Percentiles rank a stretch among this genome's conserved stretches.
phyloP scores from a whole-genome alignment of 345 rosid genomes.

The Aquilaria yunnanensis region DNA sequence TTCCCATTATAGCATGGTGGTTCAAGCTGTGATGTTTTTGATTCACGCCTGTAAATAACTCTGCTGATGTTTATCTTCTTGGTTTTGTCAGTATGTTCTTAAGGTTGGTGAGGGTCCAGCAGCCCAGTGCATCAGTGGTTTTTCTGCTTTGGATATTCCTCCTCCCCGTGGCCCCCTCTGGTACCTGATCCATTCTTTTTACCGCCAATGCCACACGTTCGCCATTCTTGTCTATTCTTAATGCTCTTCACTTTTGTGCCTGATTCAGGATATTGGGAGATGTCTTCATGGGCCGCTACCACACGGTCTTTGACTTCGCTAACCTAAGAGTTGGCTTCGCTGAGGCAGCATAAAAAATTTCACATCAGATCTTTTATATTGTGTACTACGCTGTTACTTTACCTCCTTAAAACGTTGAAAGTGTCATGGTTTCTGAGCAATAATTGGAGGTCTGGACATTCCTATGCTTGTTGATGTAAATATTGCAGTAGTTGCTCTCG shows the following conservation, averaged over 20 bases:
- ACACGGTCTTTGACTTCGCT: conserved; percentile 68
- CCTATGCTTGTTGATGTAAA: no score
- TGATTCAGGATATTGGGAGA: conserved; percentile 85
- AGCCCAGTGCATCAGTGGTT: conserved; percentile 54
- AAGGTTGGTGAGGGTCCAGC: conserved; percentile 46
- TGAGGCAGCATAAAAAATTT: conserved; percentile 52
- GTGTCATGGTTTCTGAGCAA: no score
- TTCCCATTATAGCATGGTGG: no score
- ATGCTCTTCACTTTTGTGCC: not conserved
- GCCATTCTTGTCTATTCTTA: not conserved
- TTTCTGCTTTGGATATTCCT: conserved; percentile 47
- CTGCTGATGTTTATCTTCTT: not conserved
- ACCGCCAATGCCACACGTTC: not conserved
- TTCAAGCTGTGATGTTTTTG: no score
- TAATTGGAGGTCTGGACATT: no score
- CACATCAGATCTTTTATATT: not conserved
- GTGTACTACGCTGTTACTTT: no score
- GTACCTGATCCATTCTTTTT: conserved; percentile 13
- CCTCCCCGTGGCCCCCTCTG: conserved; percentile 70
- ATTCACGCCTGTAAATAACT: not conserved
- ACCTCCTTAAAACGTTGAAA: no score
- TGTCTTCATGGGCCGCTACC: conserved; percentile 82
- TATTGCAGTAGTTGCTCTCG: no score
- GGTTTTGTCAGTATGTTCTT: conserved; percentile 39
- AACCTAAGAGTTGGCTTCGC: conserved; percentile 81